Base-by-base conservation (phyloP, 495 filamentous ascomycete genomes). In the Mycothermus thermophilus region DNA sequence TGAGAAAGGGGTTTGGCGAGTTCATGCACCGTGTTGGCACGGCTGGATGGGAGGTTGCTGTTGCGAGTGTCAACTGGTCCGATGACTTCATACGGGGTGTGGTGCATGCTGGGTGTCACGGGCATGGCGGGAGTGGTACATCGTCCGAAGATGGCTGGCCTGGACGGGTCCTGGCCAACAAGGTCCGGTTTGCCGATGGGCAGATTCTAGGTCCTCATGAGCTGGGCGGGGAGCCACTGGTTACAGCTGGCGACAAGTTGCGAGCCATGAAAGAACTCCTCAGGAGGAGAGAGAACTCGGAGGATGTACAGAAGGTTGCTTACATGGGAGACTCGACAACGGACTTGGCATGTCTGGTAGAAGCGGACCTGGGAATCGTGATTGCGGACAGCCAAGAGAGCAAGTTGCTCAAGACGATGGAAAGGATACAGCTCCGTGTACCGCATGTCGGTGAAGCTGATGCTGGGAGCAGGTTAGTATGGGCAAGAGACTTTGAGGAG, bases 61-160 rank as follows among this genome's bases (percentile, higher is more conserved):
- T 68, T 3, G 48, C 67, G 6, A 62, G 57, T 9, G 59, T 68
- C 2, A 67, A 68, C 28, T 67, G 62, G 63, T 60, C 55, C 3
- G 27, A 44, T 0, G 46, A 49, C n/a, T 66, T 65, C 35, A 60
- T 66, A 7, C 35, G 47, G 8, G 49, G 52, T 10, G 50, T 49
- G 7, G 21, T 57, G 3, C 39, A 10, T 17, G 20, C 12, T n/a
- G 35, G 27, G 9, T 23, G n/a, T 27, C 18, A 1, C 3, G 22
- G 11, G 32, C 12, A 10, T 9, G 6, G 16, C 17, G 3, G n/a
- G 38, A 20, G 22, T 25, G n/a, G 18, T n/a, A n/a, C n/a, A n/a
- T n/a, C n/a, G n/a, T n/a, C n/a, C n/a, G n/a, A n/a, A n/a, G n/a
- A n/a, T n/a, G n/a, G n/a, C n/a, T n/a, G n/a, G n/a, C n/a, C n/a